phyloP scores from a whole-genome alignment of 2,329 filamentous ascomycete species.

The Didymella keratinophila region DNA sequence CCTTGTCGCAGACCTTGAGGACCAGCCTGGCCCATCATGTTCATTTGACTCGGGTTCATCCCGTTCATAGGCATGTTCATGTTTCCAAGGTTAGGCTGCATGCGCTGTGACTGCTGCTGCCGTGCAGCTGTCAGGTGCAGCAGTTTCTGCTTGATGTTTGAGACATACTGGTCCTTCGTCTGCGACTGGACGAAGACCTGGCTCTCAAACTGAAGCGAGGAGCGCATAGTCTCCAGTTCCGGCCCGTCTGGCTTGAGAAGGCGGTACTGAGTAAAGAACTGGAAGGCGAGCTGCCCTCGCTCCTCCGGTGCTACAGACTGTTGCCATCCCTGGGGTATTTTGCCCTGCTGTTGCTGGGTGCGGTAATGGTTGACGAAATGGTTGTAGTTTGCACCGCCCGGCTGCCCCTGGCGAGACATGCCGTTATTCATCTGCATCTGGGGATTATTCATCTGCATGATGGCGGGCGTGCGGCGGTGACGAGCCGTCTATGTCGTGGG shows the following conservation, averaged over 20 bases:
- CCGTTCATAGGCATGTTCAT: constrained; percentile 41
- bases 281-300: constrained; percentile 41
- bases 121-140: constrained; percentile 40
- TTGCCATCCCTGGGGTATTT: constrained; percentile 45
- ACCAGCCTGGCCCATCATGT: constrained; percentile 48
- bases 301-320: constrained; percentile 43
- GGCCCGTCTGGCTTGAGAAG: constrained; percentile 43
- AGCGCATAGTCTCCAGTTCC: constrained; percentile 40
- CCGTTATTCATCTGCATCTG: constrained; percentile 39
- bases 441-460: constrained; percentile 45
- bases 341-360: constrained; percentile 35
- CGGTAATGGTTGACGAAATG: constrained; percentile 42
- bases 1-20: constrained; percentile 48
- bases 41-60: constrained; percentile 46
- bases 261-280: constrained; percentile 46
- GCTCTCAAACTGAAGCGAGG: constrained; percentile 42
- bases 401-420: constrained; percentile 25
- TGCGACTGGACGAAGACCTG: constrained; percentile 35
- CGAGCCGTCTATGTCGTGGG: constrained; percentile 23
- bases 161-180: constrained; percentile 45
- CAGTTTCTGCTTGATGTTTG: constrained; percentile 42
- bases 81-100: constrained; percentile 35
- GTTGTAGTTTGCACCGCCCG: constrained; percentile 31
- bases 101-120: constrained; percentile 39
- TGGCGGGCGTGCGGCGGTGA: constrained; percentile 15